Evolutionary conservation across 805 yeast species (phyloP).

Genomic region (Pichia californica): DNA sequence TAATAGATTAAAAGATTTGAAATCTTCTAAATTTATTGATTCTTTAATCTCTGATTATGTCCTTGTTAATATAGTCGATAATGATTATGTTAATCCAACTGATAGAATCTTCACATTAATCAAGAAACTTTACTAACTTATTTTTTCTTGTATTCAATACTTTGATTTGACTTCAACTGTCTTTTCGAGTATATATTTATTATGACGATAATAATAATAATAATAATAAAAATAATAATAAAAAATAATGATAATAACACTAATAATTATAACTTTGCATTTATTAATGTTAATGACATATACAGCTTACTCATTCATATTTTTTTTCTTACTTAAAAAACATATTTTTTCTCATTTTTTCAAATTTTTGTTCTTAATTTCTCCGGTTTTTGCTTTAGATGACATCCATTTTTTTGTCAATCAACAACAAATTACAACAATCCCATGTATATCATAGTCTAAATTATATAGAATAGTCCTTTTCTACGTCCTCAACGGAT

Average conservation of each 20-base stretch:
- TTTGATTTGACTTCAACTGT: constrained; percentile 15
- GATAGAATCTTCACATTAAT: constrained; percentile 54
- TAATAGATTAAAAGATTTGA: constrained; percentile 11
- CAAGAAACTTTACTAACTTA: neutral
- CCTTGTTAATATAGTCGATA: constrained; percentile 85
- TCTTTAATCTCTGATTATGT: constrained; percentile 53
- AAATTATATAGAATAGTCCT: constrained; percentile 11
- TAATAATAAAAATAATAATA: neutral
- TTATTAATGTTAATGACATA: no score
- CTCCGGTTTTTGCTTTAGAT: neutral
- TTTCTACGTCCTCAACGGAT: constrained; percentile 19
- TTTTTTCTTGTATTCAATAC: neutral
- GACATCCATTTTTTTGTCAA: neutral
- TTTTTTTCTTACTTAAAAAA: no score
- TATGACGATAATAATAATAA: neutral
- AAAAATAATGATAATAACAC: no score
- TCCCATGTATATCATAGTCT: constrained; percentile 5
- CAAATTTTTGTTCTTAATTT: neutral
- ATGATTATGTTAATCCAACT: constrained; percentile 53
- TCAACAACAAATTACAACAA: no score
- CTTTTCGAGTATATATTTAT: neutral
- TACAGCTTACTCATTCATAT: neutral
- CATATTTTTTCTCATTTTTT: neutral
- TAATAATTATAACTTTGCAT: no score
- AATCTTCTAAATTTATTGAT: constrained; percentile 37